These are phyloP conservation scores for Wallacemonas sp. DNA, from an alignment of 208 protist species.

Conservation along the genomic window DNA sequence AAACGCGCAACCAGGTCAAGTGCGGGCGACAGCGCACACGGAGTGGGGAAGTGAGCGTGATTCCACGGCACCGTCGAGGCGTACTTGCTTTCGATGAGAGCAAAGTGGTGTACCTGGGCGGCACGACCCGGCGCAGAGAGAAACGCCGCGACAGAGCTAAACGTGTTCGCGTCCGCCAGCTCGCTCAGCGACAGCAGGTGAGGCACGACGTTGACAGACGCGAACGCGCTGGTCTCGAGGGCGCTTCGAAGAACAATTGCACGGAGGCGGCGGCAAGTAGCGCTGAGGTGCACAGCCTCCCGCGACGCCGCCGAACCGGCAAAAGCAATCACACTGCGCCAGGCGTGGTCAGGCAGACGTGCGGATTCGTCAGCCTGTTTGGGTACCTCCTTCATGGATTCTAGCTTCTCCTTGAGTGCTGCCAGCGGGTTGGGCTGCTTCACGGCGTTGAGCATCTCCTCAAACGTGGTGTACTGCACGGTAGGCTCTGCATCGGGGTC, in stretches of 20 bases:
- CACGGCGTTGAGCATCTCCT: conserved; percentile 26
- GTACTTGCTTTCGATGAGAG: conserved; percentile 31
- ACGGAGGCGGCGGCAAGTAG: conserved; percentile 54
- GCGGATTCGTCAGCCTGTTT: conserved; percentile 46
- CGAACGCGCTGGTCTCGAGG: conserved; percentile 5
- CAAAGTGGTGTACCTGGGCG: conserved; percentile 34
- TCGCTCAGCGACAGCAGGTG: conserved; percentile 22
- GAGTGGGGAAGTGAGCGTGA: background rate
- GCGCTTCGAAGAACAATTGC: conserved; percentile 20
- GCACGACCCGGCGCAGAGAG: conserved; percentile 41
- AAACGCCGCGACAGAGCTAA: conserved; percentile 31
- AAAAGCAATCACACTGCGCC: conserved; percentile 40
- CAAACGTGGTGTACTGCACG: conserved; percentile 42
- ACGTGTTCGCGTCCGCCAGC: conserved; percentile 24
- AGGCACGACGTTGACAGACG: conserved; percentile 48
- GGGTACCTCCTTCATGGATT: conserved; percentile 30
- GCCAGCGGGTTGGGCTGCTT: conserved; percentile 34
- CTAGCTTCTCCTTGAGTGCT: conserved; percentile 34
- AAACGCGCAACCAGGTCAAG: conserved; percentile 47
- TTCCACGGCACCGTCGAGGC: conserved; percentile 25
- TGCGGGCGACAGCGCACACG: conserved; percentile 24
- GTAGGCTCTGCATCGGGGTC: conserved; percentile 2
- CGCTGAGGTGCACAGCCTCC: conserved; percentile 32
- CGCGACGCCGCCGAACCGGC: conserved; percentile 24
- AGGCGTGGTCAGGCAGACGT: conserved; percentile 29